Evolutionary conservation across 257 asterid genomes (phyloP).

Genomic region (Hygrophila difformis): DNA sequence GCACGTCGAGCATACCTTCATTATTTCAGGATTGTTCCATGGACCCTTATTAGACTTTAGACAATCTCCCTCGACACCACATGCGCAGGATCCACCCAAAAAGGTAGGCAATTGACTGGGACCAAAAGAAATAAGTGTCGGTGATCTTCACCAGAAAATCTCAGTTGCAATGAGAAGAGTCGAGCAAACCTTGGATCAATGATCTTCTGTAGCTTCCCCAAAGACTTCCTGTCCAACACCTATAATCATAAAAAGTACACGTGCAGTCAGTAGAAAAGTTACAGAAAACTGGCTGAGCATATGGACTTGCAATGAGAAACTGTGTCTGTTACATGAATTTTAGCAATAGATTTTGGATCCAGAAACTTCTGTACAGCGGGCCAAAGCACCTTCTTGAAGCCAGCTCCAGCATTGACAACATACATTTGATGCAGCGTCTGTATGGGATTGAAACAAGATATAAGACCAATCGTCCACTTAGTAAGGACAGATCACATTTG

Average conservation of each 20-base stretch:
- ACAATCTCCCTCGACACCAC: slow-evolving; percentile 83
- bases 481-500: not conserved
- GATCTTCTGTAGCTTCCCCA: slow-evolving; percentile 66
- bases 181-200: slow-evolving; percentile 63
- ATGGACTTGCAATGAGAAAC: not conserved
- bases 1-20: no score
- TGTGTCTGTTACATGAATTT: slow-evolving; percentile 50
- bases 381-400: slow-evolving; percentile 88
- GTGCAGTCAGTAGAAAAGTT: slow-evolving; percentile 12
- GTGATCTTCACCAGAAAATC: slow-evolving; percentile 10
- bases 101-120: slow-evolving; percentile 87
- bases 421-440: slow-evolving; percentile 90
- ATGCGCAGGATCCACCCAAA: slow-evolving; percentile 86
- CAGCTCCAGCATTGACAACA: slow-evolving; percentile 87
- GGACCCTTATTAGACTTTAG: slow-evolving; percentile 89
- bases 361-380: slow-evolving; percentile 89
- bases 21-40: slow-evolving; percentile 85
- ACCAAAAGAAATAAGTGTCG: slow-evolving; percentile 16
- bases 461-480: slow-evolving; percentile 4
- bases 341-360: slow-evolving; percentile 71
- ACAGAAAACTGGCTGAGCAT: slow-evolving; percentile 15
- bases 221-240: slow-evolving; percentile 76
- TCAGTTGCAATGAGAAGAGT: slow-evolving; percentile 14
- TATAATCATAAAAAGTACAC: slow-evolving; percentile 20
- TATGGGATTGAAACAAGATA: slow-evolving; percentile 7